phyloP scores from a whole-genome alignment of 306 rosid genomes.

The Quercus parvula region DNA sequence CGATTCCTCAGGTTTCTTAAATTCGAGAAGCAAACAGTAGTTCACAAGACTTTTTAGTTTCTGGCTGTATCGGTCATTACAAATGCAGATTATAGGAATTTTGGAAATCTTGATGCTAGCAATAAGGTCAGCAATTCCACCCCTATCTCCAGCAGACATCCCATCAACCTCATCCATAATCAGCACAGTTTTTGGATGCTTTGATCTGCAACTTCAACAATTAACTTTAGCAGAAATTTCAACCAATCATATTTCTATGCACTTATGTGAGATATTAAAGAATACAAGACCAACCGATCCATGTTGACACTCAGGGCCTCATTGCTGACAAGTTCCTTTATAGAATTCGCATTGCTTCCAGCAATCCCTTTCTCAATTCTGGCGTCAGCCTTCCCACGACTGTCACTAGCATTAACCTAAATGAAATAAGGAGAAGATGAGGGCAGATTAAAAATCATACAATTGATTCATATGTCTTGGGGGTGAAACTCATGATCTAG shows the following conservation, averaged over 20 bases:
- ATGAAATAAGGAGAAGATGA: constrained; percentile 16
- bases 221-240: constrained; percentile 17
- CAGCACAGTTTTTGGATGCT: constrained; percentile 72
- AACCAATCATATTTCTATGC: constrained; percentile 4
- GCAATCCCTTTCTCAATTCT: constrained; percentile 83
- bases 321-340: constrained; percentile 83
- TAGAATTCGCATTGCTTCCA: constrained; percentile 88
- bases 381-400: constrained; percentile 91
- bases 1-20: constrained; percentile 88
- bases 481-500: not conserved
- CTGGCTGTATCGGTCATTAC: constrained; percentile 98
- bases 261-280: constrained; percentile 10
- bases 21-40: constrained; percentile 88
- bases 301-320: constrained; percentile 43
- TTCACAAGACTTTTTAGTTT: constrained; percentile 92
- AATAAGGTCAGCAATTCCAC: constrained; percentile 95
- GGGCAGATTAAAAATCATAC: not conserved
- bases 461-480: not conserved
- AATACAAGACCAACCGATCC: constrained; percentile 57
- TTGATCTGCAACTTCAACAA: constrained; percentile 56
- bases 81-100: constrained; percentile 95
- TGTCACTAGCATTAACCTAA: constrained; percentile 98
- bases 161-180: constrained; percentile 99
- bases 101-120: constrained; percentile 86
- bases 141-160: constrained; percentile 99